Evolutionary conservation across 225 moss, liverwort and hornwort species (phyloP), one percentile per base, ranked within the genome.

Genomic region (Ulota crispa): DNA sequence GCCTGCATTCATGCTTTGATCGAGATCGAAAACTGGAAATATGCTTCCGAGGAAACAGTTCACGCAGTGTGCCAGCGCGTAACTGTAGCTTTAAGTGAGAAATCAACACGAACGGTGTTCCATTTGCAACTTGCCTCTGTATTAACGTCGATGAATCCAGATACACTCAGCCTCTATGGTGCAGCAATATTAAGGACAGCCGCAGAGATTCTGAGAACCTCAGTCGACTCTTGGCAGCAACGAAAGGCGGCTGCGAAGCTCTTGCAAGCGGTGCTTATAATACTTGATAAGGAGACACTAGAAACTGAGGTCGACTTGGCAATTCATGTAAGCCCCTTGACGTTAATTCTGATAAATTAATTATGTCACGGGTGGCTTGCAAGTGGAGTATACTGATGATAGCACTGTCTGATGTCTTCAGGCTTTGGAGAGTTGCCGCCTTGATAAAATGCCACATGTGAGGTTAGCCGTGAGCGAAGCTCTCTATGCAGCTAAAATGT

Each of bases 371-470:
- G 28, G 47, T 41, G 42, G 11, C n/a, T 16, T 60, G 14, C 14
- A 13, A 70, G 39, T 68, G 32, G 20, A 65, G 43, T 43, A 20
- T 18, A 70, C 68, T 75, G n/a, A 70, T 68, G 26, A 16, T 21
- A 39, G 18, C 50, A n/a, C 16, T 47, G 37, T 43, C 6, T 64
- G 39, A 70, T 68, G 27, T 78, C 21, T 82, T 52, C 83, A 94
- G 92, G 91, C 86, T 30, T 81, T 97, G 85, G 93, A 91, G 60
- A 83, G 83, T 70, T 97, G 89, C 82, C 93, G 92, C 50, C 92
- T 92, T 28, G 97, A 97, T 56, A 87, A 84, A 75, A 95, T 93
- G 92, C 92, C 94, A 15, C 87, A 87, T 59, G 97, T 97, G 60
- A 87, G 97, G 76, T 64, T 76, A 74, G 95, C 95, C 20, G 95